A percentile compares a stretch with the other conserved stretches of the same genome.
Conservation (phyloP, 768 basidiomycete species). For the Agrocybe praecox region DNA sequence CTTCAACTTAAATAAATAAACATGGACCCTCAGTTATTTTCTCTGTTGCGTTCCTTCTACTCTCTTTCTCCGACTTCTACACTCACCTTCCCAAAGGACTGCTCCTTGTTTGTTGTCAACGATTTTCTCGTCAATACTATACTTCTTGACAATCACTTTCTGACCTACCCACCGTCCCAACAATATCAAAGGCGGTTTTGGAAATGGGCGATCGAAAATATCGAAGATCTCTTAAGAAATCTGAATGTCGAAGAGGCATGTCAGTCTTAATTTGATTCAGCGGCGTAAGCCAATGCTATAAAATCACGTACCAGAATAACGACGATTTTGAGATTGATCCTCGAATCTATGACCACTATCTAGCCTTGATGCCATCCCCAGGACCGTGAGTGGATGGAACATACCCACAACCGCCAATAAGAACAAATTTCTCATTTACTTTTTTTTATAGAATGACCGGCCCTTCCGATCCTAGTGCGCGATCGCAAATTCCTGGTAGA, state of each 20-base stretch:
- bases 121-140: slow-evolving; percentile 55
- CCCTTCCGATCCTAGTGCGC: slow-evolving; percentile 18
- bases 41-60: slow-evolving; percentile 54
- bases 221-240: slow-evolving; percentile 46
- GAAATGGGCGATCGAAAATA: slow-evolving; percentile 65
- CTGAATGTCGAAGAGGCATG: slow-evolving; percentile 47
- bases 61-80: slow-evolving; percentile 47
- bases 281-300: slow-evolving; percentile 9
- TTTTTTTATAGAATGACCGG: slow-evolving; percentile 20
- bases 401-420: neutral
- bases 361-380: slow-evolving; percentile 45
- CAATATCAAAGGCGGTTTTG: slow-evolving; percentile 70
- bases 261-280: slow-evolving; percentile 7
- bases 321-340: slow-evolving; percentile 63
- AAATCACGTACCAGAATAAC: slow-evolving; percentile 26
- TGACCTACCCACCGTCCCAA: slow-evolving; percentile 60
- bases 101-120: slow-evolving; percentile 46
- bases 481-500: slow-evolving; percentile 27
- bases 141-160: slow-evolving; percentile 54
- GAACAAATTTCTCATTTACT: slow-evolving; percentile 5
- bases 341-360: slow-evolving; percentile 63
- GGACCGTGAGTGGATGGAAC: slow-evolving; percentile 29
- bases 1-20: neutral
- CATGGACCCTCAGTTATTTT: slow-evolving; percentile 38
- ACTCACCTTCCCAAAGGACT: slow-evolving; percentile 41